Evolutionary conservation across 345 rosid genomes (phyloP).

Genomic region (Lumnitzera littorea): DNA sequence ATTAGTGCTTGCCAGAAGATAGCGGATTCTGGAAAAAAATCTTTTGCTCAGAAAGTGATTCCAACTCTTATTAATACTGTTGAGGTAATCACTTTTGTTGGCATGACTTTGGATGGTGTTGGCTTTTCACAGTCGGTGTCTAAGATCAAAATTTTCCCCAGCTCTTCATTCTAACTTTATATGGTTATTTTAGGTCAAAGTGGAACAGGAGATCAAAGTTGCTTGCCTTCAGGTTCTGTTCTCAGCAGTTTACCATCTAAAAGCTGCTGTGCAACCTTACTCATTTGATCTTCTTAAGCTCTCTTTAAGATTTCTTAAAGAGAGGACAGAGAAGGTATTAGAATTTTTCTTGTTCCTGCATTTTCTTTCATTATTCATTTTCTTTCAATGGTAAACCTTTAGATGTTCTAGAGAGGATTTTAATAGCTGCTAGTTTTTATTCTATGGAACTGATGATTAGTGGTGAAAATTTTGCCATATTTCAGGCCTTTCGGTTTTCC

Average conservation of each 20-base stretch:
- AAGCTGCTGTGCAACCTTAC: conserved; percentile 64
- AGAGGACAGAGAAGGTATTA: conserved; percentile 63
- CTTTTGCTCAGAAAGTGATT: conserved; percentile 45
- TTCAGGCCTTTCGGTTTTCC: too few relatives aligned
- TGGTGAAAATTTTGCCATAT: too few relatives aligned
- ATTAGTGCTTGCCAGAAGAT: conserved; percentile 81
- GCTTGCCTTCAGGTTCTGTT: conserved; percentile 82
- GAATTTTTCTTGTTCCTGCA: background rate
- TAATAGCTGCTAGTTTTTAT: too few relatives aligned
- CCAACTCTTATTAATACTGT: conserved; percentile 44
- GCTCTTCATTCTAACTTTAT: background rate
- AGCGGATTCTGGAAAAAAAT: conserved; percentile 42
- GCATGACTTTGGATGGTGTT: background rate
- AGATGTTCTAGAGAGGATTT: too few relatives aligned
- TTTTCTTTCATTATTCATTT: background rate
- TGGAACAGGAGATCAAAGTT: conserved; percentile 45
- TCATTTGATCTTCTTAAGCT: conserved; percentile 65
- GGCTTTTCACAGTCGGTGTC: conserved; percentile 6
- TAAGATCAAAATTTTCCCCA: background rate
- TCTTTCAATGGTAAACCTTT: background rate
- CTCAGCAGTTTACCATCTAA: conserved; percentile 78
- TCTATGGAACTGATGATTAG: too few relatives aligned
- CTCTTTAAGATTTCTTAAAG: conserved; percentile 48
- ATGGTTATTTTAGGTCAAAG: conserved; percentile 31
- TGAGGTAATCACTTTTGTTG: conserved; percentile 38